Base-by-base conservation (phyloP, 2,329 filamentous ascomycete genomes). In the Fusarium marasasianum region DNA sequence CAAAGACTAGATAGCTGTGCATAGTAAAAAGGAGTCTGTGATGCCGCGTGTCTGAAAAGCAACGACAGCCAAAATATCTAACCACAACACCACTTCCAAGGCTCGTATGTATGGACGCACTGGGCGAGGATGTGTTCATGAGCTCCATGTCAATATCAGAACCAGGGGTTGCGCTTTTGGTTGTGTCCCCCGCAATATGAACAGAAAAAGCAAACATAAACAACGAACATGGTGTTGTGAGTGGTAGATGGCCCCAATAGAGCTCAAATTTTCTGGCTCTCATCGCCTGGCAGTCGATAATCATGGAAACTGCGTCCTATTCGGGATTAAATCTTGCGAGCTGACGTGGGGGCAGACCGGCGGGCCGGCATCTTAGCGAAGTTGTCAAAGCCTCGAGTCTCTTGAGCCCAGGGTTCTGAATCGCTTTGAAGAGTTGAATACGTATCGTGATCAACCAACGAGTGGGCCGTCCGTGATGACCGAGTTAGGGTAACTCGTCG, bases 171-270 rank as follows among this genome's bases (percentile, higher is more conserved):
- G 71, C 66, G 66, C 64, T 55, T 53, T 41, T 29, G 35, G 35
- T 20, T 59, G 41, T 40, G 56, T 69, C 51, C 69, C 72, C 69
- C 72, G 72, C 70, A 66, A 65, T 71, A 50, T 26, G 60, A 45
- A 43, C 15, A 37, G 44, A 58, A 76, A 77, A 75, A 76, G 72
- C 57, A 73, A 77, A 63, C 37, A 40, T 15, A 33, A 53, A 56
- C 33, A 53, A 61, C 48, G 54, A 59, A 55, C 35, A 66, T 37
- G 57, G 69, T 37, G 58, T 50, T 47, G 54, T 61, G 56, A 62
- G 57, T 54, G 58, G 58, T 43, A 51, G 51, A 58, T 61, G 60
- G 31, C 47, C 50, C 61, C 60, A 22, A 56, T 58, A 62, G 45
- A 51, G 50, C 47, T 45, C 43, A 54, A 55, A 55, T 33, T 43